Evolutionary conservation across 306 rosid species (phyloP), one percentile per base, ranked within the genome.

Genomic region (Cicer chorassanicum): DNA sequence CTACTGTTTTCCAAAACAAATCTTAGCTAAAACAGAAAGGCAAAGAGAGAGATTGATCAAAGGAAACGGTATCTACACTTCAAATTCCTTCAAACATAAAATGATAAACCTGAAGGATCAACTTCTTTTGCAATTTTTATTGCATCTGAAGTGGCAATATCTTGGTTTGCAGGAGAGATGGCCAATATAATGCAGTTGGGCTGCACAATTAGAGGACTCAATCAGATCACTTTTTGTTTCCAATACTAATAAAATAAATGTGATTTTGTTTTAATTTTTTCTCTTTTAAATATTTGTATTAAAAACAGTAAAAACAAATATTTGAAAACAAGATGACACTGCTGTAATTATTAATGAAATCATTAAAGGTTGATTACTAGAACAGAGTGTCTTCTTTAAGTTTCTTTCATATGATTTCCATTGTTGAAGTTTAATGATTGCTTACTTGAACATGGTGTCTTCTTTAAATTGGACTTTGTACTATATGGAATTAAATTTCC

Each of bases 131-230:
- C 95, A 70, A 93, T 90, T 82, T 90, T 93, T 71, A 93, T 93
- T 40, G 98, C 98, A 79, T 93, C 96, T 42, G 98, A 93, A 39
- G 98, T 93, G 18, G 98, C 98, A 85, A 93, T 90, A 92, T 92
- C 98, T 90, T 92, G 98, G 79, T 92, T 92, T 74, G 98, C 98
- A 51, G 98, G 98, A 76, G 96, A 89, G 64, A 93, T 93, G 38
- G 98, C 98, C 81, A 93, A 82, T 75, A 93, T 92, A 80, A 93
- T 93, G 87, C 88, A 73, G 80, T 87, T 92, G n/a, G 98, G 98
- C 98, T 92, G 77, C 88, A 88, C 78, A 83, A 69, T 71, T 70
- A 86, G 61, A 83, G 63, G 74, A 73, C 39, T 59, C 55, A 44
- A 81, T 89, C 66, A 82, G 74, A 77, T 50, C 9, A 56, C 63